Base-by-base conservation (phyloP, 2,329 filamentous ascomycete genomes). In the Cadophora sp. region DNA sequence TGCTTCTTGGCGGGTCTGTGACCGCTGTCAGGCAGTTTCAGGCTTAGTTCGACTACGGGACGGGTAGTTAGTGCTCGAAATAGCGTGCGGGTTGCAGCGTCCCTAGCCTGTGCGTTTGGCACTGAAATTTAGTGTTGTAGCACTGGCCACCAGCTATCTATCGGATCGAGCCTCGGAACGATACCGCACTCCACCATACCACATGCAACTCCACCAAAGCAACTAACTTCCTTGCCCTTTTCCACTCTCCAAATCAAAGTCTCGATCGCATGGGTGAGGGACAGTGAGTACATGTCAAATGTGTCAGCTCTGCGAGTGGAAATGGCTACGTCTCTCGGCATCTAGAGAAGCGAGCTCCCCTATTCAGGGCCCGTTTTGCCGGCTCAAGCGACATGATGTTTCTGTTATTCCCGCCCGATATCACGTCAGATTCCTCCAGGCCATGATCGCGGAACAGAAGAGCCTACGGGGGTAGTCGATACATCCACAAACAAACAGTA, bases 1-100 rank as follows among this genome's bases (percentile, higher is more conserved):
- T 11, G 40, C 40, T 4, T 1, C 40, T 43, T 43, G 40, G 40
- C 40, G 19, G 40, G 11, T 19, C 16, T 11, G 12, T 43, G 24
- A 24, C 50, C 12, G 50, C 50, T 53, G 50, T 53, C 50, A 53
- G 26, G 22, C 24, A 53, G 24, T 27, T 53, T 53, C 50, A 53
- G 50, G 50, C 50, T 19, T 53, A 29, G 50, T 53, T n/a, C 24
- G 40, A 14, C 40, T 19, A 16, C 50, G 50, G 50, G 50, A 53
- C 50, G 50, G 50, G 50, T 53, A 53, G 48, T 16, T 51, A 24
- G 34, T 37, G 8, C 7, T 37, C 34, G 34, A 8, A 8, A 51
- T 27, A 26, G 50, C 11, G 50, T 53, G 24, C 40, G 16, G 12
- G 16, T 4, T 43, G 40, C 40, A 43, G 50, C 34, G 34, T 37